Conservation (phyloP, 2,329 filamentous ascomycete species). For the Aspergillus latus region DNA sequence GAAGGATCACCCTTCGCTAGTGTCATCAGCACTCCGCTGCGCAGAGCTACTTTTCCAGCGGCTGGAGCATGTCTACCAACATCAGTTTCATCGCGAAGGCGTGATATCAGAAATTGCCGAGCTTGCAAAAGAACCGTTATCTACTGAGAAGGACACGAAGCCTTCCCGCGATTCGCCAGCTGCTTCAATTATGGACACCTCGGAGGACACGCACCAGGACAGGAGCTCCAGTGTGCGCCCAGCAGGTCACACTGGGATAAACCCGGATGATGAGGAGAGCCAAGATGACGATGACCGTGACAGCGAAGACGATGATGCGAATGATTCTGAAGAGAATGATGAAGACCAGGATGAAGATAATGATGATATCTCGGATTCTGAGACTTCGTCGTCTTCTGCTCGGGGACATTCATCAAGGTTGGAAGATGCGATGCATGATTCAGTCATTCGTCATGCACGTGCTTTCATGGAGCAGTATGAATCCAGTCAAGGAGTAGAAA, state of each 20-base stretch:
- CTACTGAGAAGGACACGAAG: slow-evolving; percentile 25
- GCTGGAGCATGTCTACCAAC: slow-evolving; percentile 83
- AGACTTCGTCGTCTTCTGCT: slow-evolving; percentile 59
- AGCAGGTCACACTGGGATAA: slow-evolving; percentile 25
- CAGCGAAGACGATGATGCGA: slow-evolving; percentile 52
- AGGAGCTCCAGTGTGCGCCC: slow-evolving; percentile 14
- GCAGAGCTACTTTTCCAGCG: slow-evolving; percentile 83
- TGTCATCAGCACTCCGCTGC: slow-evolving; percentile 83
- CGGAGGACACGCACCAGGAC: slow-evolving; percentile 19
- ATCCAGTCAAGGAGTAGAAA: slow-evolving; percentile 67
- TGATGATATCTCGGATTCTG: slow-evolving; percentile 62
- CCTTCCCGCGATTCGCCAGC: slow-evolving; percentile 13
- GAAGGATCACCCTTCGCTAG: slow-evolving; percentile 83
- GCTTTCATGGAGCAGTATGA: slow-evolving; percentile 84
- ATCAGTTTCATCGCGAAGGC: slow-evolving; percentile 95
- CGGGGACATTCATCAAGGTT: slow-evolving; percentile 40
- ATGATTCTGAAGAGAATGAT: slow-evolving; percentile 55
- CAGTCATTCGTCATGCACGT: slow-evolving; percentile 74
- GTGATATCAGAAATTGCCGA: slow-evolving; percentile 89
- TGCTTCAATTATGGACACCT: slow-evolving; percentile 22
- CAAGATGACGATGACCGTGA: slow-evolving; percentile 57
- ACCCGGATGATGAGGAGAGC: slow-evolving; percentile 39
- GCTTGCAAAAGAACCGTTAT: slow-evolving; percentile 57
- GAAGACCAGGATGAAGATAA: slow-evolving; percentile 47
- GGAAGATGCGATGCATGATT: slow-evolving; percentile 61